Base-by-base conservation (phyloP, 208 protist genomes). In the Balamuthia mandrillaris region DNA sequence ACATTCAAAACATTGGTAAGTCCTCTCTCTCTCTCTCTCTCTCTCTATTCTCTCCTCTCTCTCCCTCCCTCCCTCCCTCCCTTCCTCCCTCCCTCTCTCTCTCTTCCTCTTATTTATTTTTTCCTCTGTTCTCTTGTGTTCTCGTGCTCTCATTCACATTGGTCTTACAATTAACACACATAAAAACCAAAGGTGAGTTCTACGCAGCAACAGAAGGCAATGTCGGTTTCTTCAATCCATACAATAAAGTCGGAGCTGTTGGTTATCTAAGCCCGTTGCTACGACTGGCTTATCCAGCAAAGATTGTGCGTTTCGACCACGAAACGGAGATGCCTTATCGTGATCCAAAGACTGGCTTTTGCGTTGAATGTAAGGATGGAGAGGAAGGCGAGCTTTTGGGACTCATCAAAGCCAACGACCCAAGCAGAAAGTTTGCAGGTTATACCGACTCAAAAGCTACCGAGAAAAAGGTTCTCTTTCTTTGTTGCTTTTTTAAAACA, bases 191-290 rank as follows among this genome's bases (percentile, higher is more conserved):
- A 1, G 88, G 90, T 7, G 95, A 97, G 84, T 95, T 96, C 52
- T 97, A 97, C 87, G 95, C 89, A 74, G 89, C 93, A 51, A 96
- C 95, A 1, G 95, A 97, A 45, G 89, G 89, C 47, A 88, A 87
- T 52, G 84, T 72, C 7, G 81, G 66, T 14, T 45, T 92, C n/a
- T 12, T 74, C 52, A 92, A 92, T 60, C 61, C 10, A 18, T 45
- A 78, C 52, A 79, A 84, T 54, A 31, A 61, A 31, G 37, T 18
- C 21, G 87, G 87, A 52, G 86, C 89, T 18, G 77, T 89, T 21
- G 88, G 88, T 4, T 87, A 87, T 60, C 54, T 88, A 29, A 63
- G 86, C 24, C 45, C 47, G 1, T 24, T 88, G 9, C 16, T 88
- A 31, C 27, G 27, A 18, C 12, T 10, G 3, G 9, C 18, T 18